phyloP scores from a whole-genome alignment of 305 asterid species.

The Nicotiana rustica region DNA sequence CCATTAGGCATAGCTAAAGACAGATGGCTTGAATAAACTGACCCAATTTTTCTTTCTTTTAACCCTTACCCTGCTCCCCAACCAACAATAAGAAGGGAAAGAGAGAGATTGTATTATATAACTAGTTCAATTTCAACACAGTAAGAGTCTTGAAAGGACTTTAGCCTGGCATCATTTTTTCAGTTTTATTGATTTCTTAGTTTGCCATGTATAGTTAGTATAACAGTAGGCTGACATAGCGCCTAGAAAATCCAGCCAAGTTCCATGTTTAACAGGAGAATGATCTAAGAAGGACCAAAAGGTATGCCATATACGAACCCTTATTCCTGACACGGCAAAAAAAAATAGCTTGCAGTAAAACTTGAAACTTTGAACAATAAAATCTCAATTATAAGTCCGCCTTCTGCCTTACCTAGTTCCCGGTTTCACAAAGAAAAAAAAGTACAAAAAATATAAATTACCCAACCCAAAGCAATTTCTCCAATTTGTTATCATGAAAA shows the following conservation, averaged over 20 bases:
- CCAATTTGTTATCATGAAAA: not conserved
- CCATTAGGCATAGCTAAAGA: conserved; percentile 22
- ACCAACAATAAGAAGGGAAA: not conserved
- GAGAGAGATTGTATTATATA: not conserved
- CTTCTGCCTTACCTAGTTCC: not conserved
- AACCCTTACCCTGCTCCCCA: not conserved
- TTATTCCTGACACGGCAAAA: no score
- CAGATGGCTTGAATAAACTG: not conserved
- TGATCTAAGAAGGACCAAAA: conserved; percentile 12
- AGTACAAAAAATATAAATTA: not conserved
- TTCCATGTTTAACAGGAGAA: not conserved
- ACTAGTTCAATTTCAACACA: not conserved
- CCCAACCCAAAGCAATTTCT: conserved; percentile 15
- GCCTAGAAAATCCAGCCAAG: not conserved
- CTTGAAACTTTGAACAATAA: not conserved
- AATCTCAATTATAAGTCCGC: conserved; percentile 6
- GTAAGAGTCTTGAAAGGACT: not conserved
- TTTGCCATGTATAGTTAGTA: not conserved
- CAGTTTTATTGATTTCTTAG: conserved; percentile 4
- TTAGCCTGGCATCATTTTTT: not conserved
- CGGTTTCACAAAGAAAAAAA: not conserved
- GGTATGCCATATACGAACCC: not conserved
- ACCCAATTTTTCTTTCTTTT: not conserved
- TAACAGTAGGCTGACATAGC: not conserved
- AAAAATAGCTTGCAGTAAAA: not conserved